These are phyloP conservation scores for Pyrus hybrid DNA, from an alignment of 331 rosid species.

Conservation along the genomic window DNA sequence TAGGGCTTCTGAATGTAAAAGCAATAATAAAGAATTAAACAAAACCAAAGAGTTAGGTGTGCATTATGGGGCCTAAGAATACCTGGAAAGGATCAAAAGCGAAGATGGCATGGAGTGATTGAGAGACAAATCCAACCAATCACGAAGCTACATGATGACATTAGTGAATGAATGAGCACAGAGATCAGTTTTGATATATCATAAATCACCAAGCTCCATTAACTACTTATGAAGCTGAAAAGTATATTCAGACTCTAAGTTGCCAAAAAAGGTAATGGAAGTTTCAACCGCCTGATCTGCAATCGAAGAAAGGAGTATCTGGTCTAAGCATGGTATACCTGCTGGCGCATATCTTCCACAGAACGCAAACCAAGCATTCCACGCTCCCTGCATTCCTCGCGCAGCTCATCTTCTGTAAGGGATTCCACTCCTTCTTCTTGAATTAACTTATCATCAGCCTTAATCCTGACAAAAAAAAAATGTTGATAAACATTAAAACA, in stretches of 20 bases:
- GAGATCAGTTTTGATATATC: neutral
- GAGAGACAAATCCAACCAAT: constrained; percentile 96
- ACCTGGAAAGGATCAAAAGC: constrained; percentile 97
- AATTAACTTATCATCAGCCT: constrained; percentile 82
- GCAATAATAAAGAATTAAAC: neutral
- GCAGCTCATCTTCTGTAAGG: constrained; percentile 89
- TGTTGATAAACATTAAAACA: neutral
- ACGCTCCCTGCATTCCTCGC: constrained; percentile 92
- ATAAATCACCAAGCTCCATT: neutral
- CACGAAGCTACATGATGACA: constrained; percentile 61
- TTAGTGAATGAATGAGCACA: neutral
- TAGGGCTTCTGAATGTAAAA: neutral
- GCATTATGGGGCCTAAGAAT: constrained; percentile 2
- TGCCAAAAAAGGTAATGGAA: neutral
- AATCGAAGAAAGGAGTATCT: neutral
- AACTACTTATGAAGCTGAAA: neutral
- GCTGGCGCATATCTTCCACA: constrained; percentile 95
- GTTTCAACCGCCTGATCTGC: neutral
- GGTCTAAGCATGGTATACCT: constrained; percentile 36
- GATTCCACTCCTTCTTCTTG: constrained; percentile 94
- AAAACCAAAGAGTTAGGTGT: neutral
- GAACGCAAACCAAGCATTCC: constrained; percentile 96
- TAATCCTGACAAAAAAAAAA: constrained; percentile 50
- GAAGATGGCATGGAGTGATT: constrained; percentile 93
- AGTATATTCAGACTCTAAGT: neutral